Base-by-base conservation (phyloP, 2,329 filamentous ascomycete species). In the Ascocoryne sarcoides region DNA sequence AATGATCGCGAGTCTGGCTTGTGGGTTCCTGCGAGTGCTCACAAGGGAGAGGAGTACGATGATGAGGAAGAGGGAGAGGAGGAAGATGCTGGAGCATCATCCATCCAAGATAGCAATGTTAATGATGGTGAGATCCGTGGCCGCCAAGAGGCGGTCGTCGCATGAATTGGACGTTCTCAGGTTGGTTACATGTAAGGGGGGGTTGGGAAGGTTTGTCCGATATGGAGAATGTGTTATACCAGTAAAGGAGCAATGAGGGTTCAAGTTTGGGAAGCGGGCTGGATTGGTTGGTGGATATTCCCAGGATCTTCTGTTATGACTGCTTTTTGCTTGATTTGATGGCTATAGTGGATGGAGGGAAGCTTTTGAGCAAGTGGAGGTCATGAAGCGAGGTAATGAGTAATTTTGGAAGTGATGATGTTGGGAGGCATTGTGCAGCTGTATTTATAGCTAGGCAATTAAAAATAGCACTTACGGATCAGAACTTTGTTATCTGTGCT, bases 1-100 rank as follows among this genome's bases (percentile, higher is more conserved):
- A 78, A 87, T 48, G 84, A 85, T 58, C 73, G 81, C 43, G 85
- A 90, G 59, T 86, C 83, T 10, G 77, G 79, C 46, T 67, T 79
- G 20, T 95, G 90, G 90, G 78, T 89, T 26, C 82, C 82, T 5
- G 84, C 84, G 10, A 75, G 76, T 29, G 68, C 65, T 17, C 81
- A 84, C 57, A 70, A 75, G 54, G 68, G 68, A 15, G 70, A 69
- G 18, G 70, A 71, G 15, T 67, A 77, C 41, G 71, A 75, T 42
- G 73, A 77, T 20, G 76, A 79, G 10, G 80, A 84, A 2, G 78
- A 82, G 14, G 76, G 79, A 8, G 77, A 80, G 10, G 76, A 79
- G 15, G 73, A 75, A 20, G 76, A 79, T 10, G 70, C 69, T 2
- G 68, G 71, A 9, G 64, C 65, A 32, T 64, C 67, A 45, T 75